Percentiles rank a stretch among this genome's conserved stretches.
Conservation (phyloP, 140 eudicot species). For the Ambrosia hybrid region DNA sequence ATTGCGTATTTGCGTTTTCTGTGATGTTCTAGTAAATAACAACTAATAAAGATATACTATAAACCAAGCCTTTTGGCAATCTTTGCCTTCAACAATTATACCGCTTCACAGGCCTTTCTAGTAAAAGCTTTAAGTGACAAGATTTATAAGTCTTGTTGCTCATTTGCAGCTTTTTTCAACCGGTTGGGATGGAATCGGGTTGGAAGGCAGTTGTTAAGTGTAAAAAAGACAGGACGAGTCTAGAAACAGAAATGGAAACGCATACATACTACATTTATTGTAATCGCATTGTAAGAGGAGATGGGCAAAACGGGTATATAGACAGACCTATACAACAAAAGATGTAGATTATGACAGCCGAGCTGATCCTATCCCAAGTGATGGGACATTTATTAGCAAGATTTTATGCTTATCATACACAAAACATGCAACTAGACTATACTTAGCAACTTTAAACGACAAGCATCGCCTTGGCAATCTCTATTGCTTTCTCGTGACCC, state of each 20-base stretch:
- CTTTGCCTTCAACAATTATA: too few species aligned
- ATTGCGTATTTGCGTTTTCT: too few species aligned
- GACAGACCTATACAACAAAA: neutral
- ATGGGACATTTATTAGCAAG: neutral
- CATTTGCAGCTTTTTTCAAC: too few species aligned
- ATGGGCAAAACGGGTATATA: neutral
- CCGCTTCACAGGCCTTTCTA: too few species aligned
- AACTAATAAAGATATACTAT: too few species aligned
- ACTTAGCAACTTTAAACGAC: slow-evolving; percentile 24
- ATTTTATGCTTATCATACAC: neutral
- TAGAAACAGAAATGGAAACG: neutral
- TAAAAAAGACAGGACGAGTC: neutral
- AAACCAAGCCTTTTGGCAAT: too few species aligned
- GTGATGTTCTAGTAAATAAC: too few species aligned
- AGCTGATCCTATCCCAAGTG: neutral
- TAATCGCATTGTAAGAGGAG: neutral
- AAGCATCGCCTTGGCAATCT: slow-evolving; percentile 72
- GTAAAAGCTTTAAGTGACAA: too few species aligned
- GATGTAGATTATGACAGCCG: neutral
- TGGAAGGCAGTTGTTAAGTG: too few species aligned
- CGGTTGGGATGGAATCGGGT: too few species aligned
- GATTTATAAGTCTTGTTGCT: too few species aligned
- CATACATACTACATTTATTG: neutral
- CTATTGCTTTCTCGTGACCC: slow-evolving; percentile 77
- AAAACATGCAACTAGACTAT: slow-evolving; percentile 25